Base-by-base conservation (phyloP, 345 rosid genomes). In the Murraya paniculata region DNA sequence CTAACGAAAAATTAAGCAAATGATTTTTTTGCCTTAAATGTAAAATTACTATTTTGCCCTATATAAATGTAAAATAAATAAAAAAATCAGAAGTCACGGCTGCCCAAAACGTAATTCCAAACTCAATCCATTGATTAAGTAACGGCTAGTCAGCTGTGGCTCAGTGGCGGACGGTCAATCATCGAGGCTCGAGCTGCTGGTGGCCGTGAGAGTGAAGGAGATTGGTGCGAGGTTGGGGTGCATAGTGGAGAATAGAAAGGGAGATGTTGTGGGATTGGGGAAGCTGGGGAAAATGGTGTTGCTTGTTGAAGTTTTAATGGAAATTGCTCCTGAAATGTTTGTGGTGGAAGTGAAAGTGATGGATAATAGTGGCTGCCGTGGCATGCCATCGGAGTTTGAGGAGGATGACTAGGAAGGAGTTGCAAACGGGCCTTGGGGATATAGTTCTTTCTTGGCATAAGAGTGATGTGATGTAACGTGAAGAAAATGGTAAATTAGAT, bases 141-240 rank as follows among this genome's bases (percentile, higher is more conserved):
- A 9, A 1, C 39, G 1, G 0, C 0, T 38, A 7, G 39, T 38
- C 1, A 1, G 2, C 2, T 38, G 2, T 9, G 2, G 8, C 39
- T 38, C 9, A 1, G 7, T 38, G 39, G 39, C 39, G 7, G 39
- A 38, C 9, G 6, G 9, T 38, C 9, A 9, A 38, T 38, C 39
- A 1, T 38, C 39, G 6, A 38, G 39, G 39, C 8, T 38, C 2
- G 39, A 38, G 39, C 9, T 7, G 0, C 9, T 38, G 6, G 89
- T 91, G 72, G 75, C 72, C 82, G 93, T 83, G 85, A 93, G 77
- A 78, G 87, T 88, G 50, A 83, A 71, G 76, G 90, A 76, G 74
- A 78, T 91, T 35, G 98, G 98, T 57, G 89, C 82, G 24, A 87
- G 76, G 76, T 84, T 92, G 76, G 98, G 98, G 53, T 95, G 84